Percentiles rank a stretch among this genome's conserved stretches.
These are phyloP conservation scores for Tylopilus felleus DNA, from an alignment of 768 basidiomycete species.

Conservation along the genomic window DNA sequence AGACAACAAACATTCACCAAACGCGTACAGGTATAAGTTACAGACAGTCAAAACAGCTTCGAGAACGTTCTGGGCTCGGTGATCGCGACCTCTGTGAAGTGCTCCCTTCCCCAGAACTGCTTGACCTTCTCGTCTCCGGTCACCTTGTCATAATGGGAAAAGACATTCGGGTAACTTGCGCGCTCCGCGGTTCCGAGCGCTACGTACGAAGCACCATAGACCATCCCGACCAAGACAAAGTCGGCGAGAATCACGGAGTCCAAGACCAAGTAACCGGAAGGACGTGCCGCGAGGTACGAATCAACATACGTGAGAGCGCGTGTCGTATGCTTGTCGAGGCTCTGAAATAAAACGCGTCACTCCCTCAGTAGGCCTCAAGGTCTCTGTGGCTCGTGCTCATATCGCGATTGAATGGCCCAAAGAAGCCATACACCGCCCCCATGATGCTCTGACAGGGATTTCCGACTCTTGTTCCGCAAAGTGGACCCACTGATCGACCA, in stretches of 20 bases:
- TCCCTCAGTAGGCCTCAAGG: neutral
- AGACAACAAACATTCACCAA: no score
- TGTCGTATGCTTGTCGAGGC: neutral
- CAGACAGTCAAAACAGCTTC: neutral
- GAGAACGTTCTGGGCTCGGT: neutral
- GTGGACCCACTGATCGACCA: constrained; percentile 22
- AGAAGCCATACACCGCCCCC: neutral
- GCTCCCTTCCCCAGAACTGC: constrained; percentile 4
- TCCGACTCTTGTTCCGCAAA: constrained; percentile 19
- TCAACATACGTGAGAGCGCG: constrained; percentile 15
- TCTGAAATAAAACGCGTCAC: neutral
- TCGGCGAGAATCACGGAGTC: constrained; percentile 20
- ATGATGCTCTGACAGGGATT: neutral
- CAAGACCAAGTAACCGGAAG: constrained; percentile 15
- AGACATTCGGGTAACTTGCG: constrained; percentile 9
- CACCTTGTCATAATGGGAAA: constrained; percentile 18
- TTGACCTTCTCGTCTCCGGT: constrained; percentile 11
- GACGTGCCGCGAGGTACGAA: constrained; percentile 2
- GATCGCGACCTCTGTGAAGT: constrained; percentile 3
- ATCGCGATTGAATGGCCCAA: constrained; percentile 8
- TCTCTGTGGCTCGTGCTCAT: neutral
- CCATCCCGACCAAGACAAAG: constrained; percentile 6
- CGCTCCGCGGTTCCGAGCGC: constrained; percentile 12
- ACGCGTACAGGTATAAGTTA: no score
- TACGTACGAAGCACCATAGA: neutral